These are phyloP conservation scores for Penicillium goetzii DNA, from an alignment of 495 filamentous ascomycete species.

Conservation along the genomic window DNA sequence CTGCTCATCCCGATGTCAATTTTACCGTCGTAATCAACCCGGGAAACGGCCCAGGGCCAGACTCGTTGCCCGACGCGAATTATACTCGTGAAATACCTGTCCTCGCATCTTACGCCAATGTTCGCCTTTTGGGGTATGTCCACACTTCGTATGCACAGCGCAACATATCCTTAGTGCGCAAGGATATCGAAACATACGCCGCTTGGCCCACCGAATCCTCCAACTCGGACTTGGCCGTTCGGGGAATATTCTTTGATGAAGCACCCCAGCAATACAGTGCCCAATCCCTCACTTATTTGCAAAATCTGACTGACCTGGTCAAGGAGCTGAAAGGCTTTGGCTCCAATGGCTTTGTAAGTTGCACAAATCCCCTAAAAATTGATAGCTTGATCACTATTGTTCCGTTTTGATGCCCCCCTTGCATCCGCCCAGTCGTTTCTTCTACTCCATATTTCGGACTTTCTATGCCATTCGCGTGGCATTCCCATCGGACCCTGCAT, in stretches of 20 bases:
- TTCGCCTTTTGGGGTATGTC: conserved; percentile 59
- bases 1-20: conserved; percentile 46
- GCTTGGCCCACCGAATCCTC: conserved; percentile 47
- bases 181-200: conserved; percentile 53
- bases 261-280: conserved; percentile 48
- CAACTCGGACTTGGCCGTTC: conserved; percentile 42
- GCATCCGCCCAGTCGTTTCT: background rate
- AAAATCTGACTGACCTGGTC: conserved; percentile 41
- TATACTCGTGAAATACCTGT: conserved; percentile 53
- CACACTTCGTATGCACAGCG: conserved; percentile 53
- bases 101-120: conserved; percentile 50
- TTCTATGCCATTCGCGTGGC: background rate
- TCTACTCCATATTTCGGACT: background rate
- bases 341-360: conserved; percentile 45
- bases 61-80: conserved; percentile 51
- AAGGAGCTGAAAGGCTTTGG: conserved; percentile 41
- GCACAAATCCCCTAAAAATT: conserved; percentile 8
- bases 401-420: conserved; percentile 15
- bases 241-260: conserved; percentile 54
- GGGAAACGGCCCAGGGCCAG: conserved; percentile 54
- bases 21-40: conserved; percentile 63
- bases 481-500: background rate
- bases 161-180: conserved; percentile 40
- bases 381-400: conserved; percentile 11
- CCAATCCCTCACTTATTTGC: conserved; percentile 40